Evolutionary conservation across 371 early-diverging fungal species (phyloP).

Genomic region (Syncephalis plumigaleata): DNA sequence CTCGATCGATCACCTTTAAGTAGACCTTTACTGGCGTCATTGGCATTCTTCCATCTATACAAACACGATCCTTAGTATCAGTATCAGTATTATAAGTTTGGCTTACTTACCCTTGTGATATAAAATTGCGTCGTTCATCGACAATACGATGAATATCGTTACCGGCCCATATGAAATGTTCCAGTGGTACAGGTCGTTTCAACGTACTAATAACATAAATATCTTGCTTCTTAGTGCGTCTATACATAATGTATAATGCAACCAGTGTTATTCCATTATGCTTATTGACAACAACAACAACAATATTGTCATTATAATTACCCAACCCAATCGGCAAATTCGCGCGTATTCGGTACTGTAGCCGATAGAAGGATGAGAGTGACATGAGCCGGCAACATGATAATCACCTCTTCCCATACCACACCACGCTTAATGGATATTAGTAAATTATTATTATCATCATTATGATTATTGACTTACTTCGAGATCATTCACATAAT

Average conservation of each 20-base stretch:
- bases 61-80: neutral
- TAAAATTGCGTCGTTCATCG: slow-evolving; percentile 39
- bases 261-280: neutral
- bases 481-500: slow-evolving; percentile 97
- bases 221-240: slow-evolving; percentile 88
- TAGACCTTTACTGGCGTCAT: slow-evolving; percentile 25
- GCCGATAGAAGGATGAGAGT: slow-evolving; percentile 92
- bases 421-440: slow-evolving; percentile 68
- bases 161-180: slow-evolving; percentile 81
- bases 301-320: slow-evolving; percentile 10
- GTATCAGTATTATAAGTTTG: neutral
- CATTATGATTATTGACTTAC: slow-evolving; percentile 11
- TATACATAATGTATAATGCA: too few species aligned
- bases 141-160: slow-evolving; percentile 78
- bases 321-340: slow-evolving; percentile 99
- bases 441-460: neutral
- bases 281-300: neutral
- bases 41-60: slow-evolving; percentile 43
- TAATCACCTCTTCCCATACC: slow-evolving; percentile 99
- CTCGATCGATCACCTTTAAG: slow-evolving; percentile 18
- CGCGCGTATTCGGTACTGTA: slow-evolving; percentile 97
- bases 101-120: slow-evolving; percentile 18
- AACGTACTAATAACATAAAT: slow-evolving; percentile 96
- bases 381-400: slow-evolving; percentile 94
- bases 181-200: slow-evolving; percentile 95